phyloP scores from a whole-genome alignment of 176 grass and related monocot genomes.

The Ampelocalamus luodianensis region DNA sequence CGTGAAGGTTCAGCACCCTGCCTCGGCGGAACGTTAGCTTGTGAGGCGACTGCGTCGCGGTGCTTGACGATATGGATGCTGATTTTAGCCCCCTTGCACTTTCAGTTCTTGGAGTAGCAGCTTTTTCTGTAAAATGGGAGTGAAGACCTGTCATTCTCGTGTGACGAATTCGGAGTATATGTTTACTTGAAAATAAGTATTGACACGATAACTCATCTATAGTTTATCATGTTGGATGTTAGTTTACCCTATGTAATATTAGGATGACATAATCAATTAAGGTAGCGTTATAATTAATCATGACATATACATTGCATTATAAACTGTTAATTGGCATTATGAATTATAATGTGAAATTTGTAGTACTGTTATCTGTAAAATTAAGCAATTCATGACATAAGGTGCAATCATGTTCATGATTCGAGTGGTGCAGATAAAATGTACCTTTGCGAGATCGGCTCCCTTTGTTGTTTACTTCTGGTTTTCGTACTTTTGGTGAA shows the following conservation, averaged over 20 bases:
- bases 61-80: background rate
- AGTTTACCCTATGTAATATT: background rate
- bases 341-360: background rate
- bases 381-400: background rate
- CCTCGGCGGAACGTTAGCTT: slow-evolving; percentile 59
- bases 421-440: background rate
- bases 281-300: background rate
- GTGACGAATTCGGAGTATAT: background rate
- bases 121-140: slow-evolving; percentile 2
- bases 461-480: slow-evolving; percentile 34
- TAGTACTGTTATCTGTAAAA: background rate
- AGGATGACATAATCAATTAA: background rate
- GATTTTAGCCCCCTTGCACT: slow-evolving; percentile 30
- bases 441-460: slow-evolving; percentile 39
- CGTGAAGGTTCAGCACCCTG: slow-evolving; percentile 53
- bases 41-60: background rate
- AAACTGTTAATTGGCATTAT: background rate
- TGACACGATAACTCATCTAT: background rate
- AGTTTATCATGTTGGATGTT: background rate
- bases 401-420: background rate
- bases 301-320: background rate
- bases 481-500: slow-evolving; percentile 48
- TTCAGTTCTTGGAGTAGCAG: slow-evolving; percentile 36
- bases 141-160: background rate
- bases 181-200: background rate